These are phyloP conservation scores for Talaromyces sp. DNA, from an alignment of 2,329 filamentous ascomycete genomes.

Conservation along the genomic window DNA sequence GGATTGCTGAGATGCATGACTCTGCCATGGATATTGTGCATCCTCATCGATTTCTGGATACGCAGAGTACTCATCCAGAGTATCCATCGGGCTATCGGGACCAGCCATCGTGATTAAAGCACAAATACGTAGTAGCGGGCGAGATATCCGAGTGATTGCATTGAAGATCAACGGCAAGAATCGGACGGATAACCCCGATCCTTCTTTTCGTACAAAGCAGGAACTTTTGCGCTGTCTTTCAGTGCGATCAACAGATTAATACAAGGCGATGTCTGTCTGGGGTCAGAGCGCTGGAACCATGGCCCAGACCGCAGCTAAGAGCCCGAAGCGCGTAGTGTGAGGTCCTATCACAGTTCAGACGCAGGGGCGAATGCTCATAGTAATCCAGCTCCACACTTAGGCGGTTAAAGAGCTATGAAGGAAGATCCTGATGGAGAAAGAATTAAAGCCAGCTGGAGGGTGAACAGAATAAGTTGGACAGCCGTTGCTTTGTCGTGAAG, in stretches of 20 bases:
- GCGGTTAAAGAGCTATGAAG: conserved; percentile 9
- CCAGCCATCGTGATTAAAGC: conserved; percentile 17
- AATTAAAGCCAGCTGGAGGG: not conserved
- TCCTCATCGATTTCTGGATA: conserved; percentile 40
- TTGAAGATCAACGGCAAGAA: not conserved
- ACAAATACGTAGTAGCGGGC: no score
- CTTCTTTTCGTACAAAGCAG: not conserved
- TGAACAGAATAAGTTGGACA: not conserved
- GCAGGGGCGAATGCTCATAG: conserved; percentile 26
- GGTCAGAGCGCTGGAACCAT: conserved; percentile 16
- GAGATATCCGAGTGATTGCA: not conserved
- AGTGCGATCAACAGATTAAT: conserved; percentile 3
- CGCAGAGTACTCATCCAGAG: conserved; percentile 21
- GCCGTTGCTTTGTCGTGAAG: not conserved
- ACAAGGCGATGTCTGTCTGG: conserved; percentile 9
- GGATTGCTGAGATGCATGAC: conserved; percentile 8
- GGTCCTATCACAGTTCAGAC: conserved; percentile 17
- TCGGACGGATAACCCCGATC: not conserved
- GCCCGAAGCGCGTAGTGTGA: conserved; percentile 11
- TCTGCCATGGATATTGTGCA: conserved; percentile 38
- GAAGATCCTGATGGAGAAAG: not conserved
- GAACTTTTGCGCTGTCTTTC: not conserved
- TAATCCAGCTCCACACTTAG: conserved; percentile 22
- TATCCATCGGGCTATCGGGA: conserved; percentile 14
- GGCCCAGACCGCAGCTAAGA: conserved; percentile 23